Conservation (phyloP, 2,329 filamentous ascomycete species). For the Chaetoscypha palmicola region DNA sequence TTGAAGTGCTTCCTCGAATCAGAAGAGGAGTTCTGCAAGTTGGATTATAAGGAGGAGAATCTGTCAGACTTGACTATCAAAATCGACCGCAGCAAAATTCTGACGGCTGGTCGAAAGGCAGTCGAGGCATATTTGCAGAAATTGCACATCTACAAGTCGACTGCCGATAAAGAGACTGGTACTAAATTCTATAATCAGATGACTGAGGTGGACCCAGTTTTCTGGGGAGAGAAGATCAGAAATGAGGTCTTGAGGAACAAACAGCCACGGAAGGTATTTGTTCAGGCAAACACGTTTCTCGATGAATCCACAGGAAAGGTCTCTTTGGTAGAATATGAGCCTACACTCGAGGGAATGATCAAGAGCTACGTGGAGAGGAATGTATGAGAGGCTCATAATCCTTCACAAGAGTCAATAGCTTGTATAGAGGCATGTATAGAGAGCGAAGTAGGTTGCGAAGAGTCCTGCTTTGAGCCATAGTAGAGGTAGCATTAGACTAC, state of each 20-base stretch:
- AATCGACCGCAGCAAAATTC: constrained; percentile 79
- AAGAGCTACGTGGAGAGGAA: constrained; percentile 67
- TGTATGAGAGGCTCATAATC: constrained; percentile 13
- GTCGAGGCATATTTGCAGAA: constrained; percentile 86
- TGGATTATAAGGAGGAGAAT: constrained; percentile 62
- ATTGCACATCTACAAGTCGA: constrained; percentile 86
- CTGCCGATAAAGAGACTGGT: constrained; percentile 74
- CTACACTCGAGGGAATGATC: constrained; percentile 72
- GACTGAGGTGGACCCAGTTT: constrained; percentile 73
- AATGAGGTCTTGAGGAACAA: constrained; percentile 69
- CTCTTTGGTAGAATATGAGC: constrained; percentile 76
- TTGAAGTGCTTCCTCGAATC: constrained; percentile 78
- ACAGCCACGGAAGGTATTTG: constrained; percentile 83
- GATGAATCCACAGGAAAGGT: constrained; percentile 63
- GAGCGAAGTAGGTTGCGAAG: too few species aligned
- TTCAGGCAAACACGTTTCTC: constrained; percentile 82
- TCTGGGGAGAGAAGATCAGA: constrained; percentile 75
- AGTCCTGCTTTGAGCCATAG: too few species aligned
- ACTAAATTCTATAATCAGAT: constrained; percentile 75
- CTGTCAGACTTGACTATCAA: constrained; percentile 76
- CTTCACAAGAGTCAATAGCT: too few species aligned
- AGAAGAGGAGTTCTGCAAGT: constrained; percentile 77
- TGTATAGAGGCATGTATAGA: too few species aligned
- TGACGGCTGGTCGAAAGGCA: constrained; percentile 71
- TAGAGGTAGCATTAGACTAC: too few species aligned